A percentile compares a stretch with the other conserved stretches of the same genome.
Evolutionary conservation across 306 rosid species (phyloP).

Genomic region (Pterocarpus santalinus): DNA sequence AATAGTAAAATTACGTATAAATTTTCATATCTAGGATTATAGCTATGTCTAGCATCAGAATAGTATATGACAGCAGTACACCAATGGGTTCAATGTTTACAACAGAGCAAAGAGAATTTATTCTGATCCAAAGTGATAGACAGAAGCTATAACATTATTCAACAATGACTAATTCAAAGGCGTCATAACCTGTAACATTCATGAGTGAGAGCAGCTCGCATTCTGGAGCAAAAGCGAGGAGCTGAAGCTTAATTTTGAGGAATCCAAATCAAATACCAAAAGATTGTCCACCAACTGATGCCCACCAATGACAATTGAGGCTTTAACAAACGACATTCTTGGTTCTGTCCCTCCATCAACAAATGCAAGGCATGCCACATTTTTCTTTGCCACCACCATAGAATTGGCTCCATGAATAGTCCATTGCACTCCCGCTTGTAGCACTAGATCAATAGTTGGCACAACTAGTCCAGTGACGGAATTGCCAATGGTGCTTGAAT

Average conservation of each 20-base stretch:
- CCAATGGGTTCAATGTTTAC: neutral
- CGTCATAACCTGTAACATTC: neutral
- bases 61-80: neutral
- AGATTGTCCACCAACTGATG: slow-evolving; percentile 49
- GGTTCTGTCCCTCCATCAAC: slow-evolving; percentile 50
- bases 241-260: slow-evolving; percentile 47
- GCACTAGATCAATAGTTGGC: slow-evolving; percentile 53
- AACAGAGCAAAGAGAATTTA: neutral
- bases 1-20: no score
- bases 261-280: slow-evolving; percentile 48
- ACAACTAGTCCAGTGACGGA: slow-evolving; percentile 4
- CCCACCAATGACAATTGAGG: slow-evolving; percentile 49
- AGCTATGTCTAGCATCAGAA: neutral
- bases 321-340: slow-evolving; percentile 27
- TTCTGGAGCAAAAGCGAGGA: slow-evolving; percentile 49
- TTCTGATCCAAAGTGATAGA: neutral
- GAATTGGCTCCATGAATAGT: slow-evolving; percentile 47
- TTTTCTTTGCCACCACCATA: slow-evolving; percentile 46
- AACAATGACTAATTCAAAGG: neutral
- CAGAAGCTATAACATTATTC: slow-evolving; percentile 15
- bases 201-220: slow-evolving; percentile 26
- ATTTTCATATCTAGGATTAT: no score
- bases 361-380: slow-evolving; percentile 55
- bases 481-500: slow-evolving; percentile 7
- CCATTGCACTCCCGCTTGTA: slow-evolving; percentile 47